Base-by-base conservation (phyloP, 2,329 filamentous ascomycete species). In the Lojkania enalia region DNA sequence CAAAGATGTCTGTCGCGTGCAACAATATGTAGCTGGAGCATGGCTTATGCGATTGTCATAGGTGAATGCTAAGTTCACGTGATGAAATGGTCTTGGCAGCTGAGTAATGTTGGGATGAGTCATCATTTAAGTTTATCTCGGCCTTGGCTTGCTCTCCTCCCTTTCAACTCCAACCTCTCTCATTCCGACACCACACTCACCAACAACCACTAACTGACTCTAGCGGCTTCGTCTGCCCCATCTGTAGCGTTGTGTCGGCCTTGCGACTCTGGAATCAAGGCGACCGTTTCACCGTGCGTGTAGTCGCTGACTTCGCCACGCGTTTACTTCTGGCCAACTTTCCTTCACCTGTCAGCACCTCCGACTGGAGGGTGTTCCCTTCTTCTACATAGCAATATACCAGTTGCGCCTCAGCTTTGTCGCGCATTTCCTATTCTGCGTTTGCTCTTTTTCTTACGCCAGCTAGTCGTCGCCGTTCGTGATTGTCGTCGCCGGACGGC, bases 311-410 rank as follows among this genome's bases (percentile, higher is more conserved):
- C 32, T 15, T 42, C 38, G 44, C 41, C 42, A 40, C 38, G 41
- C 25, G 41, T 39, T 31, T 20, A 18, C 20, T 33, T 31, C 30
- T 25, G 25, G 30, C 38, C 32, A 38, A 30, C 16, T 37, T 39
- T 43, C 37, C 39, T 39, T 45, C 39, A 27, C 23, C 23, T 27
- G 23, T 7, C 23, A 7, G 23, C 23, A n/a, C 23, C 23, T 27
- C n/a, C n/a, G n/a, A n/a, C 7, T 7, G 23, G 7, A 7, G 7
- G n/a, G 23, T n/a, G 23, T 18, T 11, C 35, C 19, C 35, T 19
- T 37, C 32, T 44, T 51, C 40, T 55, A 57, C 46, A 54, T 56
- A 58, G 55, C 52, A 59, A 59, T 59, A 55, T 43, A 59, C 39
- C 51, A 51, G 56, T 59, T 59, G 52, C 52, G 52, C 46, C 45